Percentiles rank a stretch among this genome's conserved stretches.
Conservation (phyloP, 2,329 filamentous ascomycete species). For the Hypomyces perniciosus region DNA sequence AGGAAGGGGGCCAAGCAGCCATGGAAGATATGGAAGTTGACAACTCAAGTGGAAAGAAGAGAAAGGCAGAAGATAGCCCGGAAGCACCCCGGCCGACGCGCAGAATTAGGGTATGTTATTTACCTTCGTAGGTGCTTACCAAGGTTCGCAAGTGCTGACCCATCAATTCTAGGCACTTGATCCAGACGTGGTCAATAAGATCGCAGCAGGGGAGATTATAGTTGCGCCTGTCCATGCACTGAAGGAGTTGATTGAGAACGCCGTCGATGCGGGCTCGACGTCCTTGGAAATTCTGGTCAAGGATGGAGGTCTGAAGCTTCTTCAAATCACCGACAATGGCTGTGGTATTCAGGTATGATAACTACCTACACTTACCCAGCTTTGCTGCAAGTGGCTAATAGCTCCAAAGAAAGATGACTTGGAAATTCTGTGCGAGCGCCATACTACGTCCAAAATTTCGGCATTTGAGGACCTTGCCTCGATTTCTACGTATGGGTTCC, state of each 20-base stretch:
- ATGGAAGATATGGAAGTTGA: conserved; percentile 41
- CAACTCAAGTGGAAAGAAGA: conserved; percentile 37
- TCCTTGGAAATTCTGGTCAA: conserved; percentile 86
- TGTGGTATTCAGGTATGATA: conserved; percentile 79
- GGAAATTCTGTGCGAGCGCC: conserved; percentile 86
- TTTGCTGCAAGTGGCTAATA: not conserved
- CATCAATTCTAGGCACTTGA: conserved; percentile 61
- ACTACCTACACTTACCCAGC: not conserved
- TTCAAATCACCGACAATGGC: conserved; percentile 97
- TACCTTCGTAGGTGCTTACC: not conserved
- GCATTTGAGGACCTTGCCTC: conserved; percentile 85
- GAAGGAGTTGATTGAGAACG: conserved; percentile 95
- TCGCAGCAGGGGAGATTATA: conserved; percentile 96
- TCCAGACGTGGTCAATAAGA: conserved; percentile 94
- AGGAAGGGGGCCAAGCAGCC: not conserved
- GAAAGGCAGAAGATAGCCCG: conserved; percentile 39
- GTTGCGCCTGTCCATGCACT: conserved; percentile 93
- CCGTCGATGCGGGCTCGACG: conserved; percentile 94
- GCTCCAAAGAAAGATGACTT: conserved; percentile 72
- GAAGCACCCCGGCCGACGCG: conserved; percentile 36
- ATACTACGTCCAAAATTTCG: conserved; percentile 94
- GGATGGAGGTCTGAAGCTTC: conserved; percentile 86
- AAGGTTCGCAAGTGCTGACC: not conserved
- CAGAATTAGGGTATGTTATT: conserved; percentile 42
- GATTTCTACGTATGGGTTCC: conserved; percentile 95